Percentiles rank a stretch among this genome's conserved stretches.
Evolutionary conservation across 139 green algal genomes (phyloP).

Genomic region (Tetraselmis chui): DNA sequence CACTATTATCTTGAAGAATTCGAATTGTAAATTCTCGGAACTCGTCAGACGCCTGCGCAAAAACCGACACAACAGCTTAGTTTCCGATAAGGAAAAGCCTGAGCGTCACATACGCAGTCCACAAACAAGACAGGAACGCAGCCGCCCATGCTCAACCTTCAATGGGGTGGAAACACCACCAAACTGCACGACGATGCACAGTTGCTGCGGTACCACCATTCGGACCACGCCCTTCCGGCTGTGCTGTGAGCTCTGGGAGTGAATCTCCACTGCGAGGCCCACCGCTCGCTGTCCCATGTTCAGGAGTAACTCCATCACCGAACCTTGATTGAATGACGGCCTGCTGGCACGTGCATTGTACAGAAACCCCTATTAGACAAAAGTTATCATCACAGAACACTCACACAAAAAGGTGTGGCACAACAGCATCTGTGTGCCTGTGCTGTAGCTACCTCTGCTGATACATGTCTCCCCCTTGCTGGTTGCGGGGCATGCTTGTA

Average conservation of each 20-base stretch:
- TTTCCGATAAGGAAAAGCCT: too few species aligned
- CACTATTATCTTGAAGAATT: neutral
- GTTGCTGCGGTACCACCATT: neutral
- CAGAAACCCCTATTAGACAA: neutral
- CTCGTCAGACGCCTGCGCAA: neutral
- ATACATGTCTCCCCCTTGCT: neutral
- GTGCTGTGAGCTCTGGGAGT: neutral
- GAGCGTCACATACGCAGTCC: neutral
- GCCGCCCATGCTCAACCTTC: neutral
- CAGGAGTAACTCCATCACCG: neutral
- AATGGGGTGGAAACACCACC: neutral
- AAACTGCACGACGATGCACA: neutral
- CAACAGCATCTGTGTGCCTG: neutral
- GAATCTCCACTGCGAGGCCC: neutral
- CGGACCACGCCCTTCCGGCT: neutral
- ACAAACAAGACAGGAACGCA: neutral
- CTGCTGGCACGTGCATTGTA: neutral
- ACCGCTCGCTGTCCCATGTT: neutral
- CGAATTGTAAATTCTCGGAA: neutral
- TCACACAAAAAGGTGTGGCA: neutral
- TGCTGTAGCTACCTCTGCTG: neutral
- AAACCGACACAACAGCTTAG: neutral
- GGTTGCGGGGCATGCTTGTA: neutral
- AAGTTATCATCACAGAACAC: neutral
- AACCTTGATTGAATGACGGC: too few species aligned